A percentile compares a stretch with the other conserved stretches of the same genome.
These are phyloP conservation scores for Xylaria nigripes DNA, from an alignment of 495 filamentous ascomycete genomes.

Conservation along the genomic window DNA sequence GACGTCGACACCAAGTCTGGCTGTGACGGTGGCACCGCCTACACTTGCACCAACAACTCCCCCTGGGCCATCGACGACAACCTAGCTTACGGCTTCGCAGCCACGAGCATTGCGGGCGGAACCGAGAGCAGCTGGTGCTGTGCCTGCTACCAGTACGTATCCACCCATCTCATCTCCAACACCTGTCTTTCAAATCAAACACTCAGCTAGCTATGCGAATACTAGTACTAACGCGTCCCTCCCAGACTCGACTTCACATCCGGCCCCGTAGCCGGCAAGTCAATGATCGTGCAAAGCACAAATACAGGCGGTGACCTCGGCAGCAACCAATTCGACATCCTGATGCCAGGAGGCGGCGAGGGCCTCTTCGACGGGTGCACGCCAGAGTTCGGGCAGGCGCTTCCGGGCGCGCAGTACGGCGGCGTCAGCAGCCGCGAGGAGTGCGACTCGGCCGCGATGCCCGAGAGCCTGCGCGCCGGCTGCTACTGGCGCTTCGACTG, in stretches of 20 bases:
- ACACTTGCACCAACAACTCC: slow-evolving; percentile 44
- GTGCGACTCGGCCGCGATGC: slow-evolving; percentile 39
- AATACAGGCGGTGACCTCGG: slow-evolving; percentile 52
- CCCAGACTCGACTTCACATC: slow-evolving; percentile 30
- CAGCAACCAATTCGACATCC: slow-evolving; percentile 50
- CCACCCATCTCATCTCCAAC: too few species aligned
- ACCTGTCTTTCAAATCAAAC: too few species aligned
- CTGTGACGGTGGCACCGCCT: slow-evolving; percentile 40
- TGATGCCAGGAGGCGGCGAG: slow-evolving; percentile 52
- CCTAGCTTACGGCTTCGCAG: slow-evolving; percentile 50
- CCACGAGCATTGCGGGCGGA: slow-evolving; percentile 37
- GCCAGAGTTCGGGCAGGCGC: slow-evolving; percentile 41
- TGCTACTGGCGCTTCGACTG: slow-evolving; percentile 55
- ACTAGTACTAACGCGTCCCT: background rate
- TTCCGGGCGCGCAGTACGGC: slow-evolving; percentile 48
- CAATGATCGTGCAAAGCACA: slow-evolving; percentile 55
- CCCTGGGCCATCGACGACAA: slow-evolving; percentile 47
- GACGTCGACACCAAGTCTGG: slow-evolving; percentile 23
- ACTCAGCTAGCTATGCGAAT: too few species aligned
- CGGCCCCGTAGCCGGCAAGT: slow-evolving; percentile 42
- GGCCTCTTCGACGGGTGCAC: slow-evolving; percentile 49
- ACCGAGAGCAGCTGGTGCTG: slow-evolving; percentile 48
- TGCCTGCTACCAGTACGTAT: slow-evolving; percentile 45
- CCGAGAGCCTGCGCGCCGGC: slow-evolving; percentile 41
- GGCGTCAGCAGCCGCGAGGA: slow-evolving; percentile 41